A percentile compares a stretch with the other conserved stretches of the same genome.
These are phyloP conservation scores for Pichia sp. DNA, from an alignment of 1,139 yeast genomes.

Conservation along the genomic window DNA sequence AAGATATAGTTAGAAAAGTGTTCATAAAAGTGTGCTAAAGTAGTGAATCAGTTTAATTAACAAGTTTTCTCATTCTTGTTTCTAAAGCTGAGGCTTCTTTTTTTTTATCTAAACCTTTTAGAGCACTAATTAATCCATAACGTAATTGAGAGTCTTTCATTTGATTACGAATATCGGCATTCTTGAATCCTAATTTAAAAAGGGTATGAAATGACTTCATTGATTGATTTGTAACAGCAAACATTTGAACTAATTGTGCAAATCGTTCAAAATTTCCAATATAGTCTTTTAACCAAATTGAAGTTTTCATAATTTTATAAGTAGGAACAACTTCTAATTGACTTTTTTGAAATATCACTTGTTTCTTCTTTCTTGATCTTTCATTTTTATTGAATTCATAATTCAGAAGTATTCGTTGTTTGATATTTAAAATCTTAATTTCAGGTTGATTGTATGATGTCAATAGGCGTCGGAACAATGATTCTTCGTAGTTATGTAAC, in stretches of 20 bases:
- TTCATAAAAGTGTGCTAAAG: background rate
- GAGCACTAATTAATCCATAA: conserved; percentile 3
- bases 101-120: conserved; percentile 1
- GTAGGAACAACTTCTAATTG: background rate
- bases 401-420: conserved; percentile 2
- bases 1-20: background rate
- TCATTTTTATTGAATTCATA: conserved; percentile 4
- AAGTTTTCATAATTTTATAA: conserved; percentile 3
- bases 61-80: conserved; percentile 1
- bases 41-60: background rate
- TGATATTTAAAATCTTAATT: conserved; percentile 2
- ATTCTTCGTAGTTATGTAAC: conserved; percentile 2
- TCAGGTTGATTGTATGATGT: conserved; percentile 1
- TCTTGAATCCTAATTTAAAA: conserved; percentile 4
- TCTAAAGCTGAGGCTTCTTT: conserved; percentile 6
- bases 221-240: conserved; percentile 8
- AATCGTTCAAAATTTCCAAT: conserved; percentile 11
- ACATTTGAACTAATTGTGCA: conserved; percentile 14
- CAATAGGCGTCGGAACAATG: conserved; percentile 10
- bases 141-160: conserved; percentile 5
- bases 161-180: conserved; percentile 1
- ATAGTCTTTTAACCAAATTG: conserved; percentile 13
- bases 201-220: conserved; percentile 1
- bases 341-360: background rate
- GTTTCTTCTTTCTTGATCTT: background rate